phyloP scores from a whole-genome alignment of 2,329 filamentous ascomycete genomes.

The Paecilomyces niveus region DNA sequence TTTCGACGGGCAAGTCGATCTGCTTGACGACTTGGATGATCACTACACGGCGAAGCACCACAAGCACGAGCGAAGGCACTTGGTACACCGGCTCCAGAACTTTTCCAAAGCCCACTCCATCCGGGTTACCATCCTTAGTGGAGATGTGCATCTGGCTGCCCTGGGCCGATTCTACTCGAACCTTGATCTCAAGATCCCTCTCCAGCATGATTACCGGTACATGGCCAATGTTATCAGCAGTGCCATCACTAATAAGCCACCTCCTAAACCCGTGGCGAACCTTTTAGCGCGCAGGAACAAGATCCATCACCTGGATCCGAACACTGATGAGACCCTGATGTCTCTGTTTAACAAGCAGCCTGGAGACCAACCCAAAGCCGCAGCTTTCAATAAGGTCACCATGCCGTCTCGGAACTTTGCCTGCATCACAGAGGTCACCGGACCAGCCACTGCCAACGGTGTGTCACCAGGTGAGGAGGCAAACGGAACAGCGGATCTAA shows the following conservation, averaged over 20 bases:
- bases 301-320: slow-evolving; percentile 56
- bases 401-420: slow-evolving; percentile 67
- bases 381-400: slow-evolving; percentile 71
- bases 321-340: slow-evolving; percentile 59
- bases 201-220: slow-evolving; percentile 54
- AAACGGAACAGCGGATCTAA: slow-evolving; percentile 13
- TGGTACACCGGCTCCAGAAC: slow-evolving; percentile 60
- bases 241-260: slow-evolving; percentile 62
- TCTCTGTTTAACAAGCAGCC: slow-evolving; percentile 57
- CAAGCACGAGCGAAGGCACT: slow-evolving; percentile 73
- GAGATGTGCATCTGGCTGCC: slow-evolving; percentile 58
- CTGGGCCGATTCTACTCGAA: slow-evolving; percentile 60
- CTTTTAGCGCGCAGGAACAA: slow-evolving; percentile 57
- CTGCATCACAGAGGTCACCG: slow-evolving; percentile 50
- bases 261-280: slow-evolving; percentile 58
- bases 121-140: slow-evolving; percentile 56
- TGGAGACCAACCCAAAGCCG: slow-evolving; percentile 54
- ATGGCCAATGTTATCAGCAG: slow-evolving; percentile 59
- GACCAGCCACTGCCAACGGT: slow-evolving; percentile 14
- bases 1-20: slow-evolving; percentile 71
- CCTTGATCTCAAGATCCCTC: slow-evolving; percentile 48
- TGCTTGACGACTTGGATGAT: slow-evolving; percentile 59
- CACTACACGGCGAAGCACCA: slow-evolving; percentile 86
- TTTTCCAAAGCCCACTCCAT: slow-evolving; percentile 49
- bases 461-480: slow-evolving; percentile 2